A percentile compares a stretch with the other conserved stretches of the same genome.
Conservation (phyloP, 768 basidiomycete genomes). For the Trametes sanguinea region DNA sequence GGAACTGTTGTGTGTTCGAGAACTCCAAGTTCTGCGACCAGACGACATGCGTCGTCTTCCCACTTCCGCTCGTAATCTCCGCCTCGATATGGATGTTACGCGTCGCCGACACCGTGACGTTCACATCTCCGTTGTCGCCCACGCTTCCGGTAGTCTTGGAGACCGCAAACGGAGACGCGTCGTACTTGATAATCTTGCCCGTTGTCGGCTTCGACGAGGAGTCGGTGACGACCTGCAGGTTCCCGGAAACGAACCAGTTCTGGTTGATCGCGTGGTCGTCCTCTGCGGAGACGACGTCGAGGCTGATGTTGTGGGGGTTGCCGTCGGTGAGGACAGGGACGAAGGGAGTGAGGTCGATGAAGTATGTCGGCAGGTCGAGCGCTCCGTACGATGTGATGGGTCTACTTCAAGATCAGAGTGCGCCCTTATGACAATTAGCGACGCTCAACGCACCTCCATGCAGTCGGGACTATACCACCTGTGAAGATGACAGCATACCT, state of each 20-base stretch:
- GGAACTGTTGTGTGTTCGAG: slow-evolving; percentile 63
- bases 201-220: slow-evolving; percentile 63
- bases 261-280: slow-evolving; percentile 61
- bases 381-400: slow-evolving; percentile 80
- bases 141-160: slow-evolving; percentile 49
- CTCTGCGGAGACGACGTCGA: slow-evolving; percentile 76
- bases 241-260: slow-evolving; percentile 79
- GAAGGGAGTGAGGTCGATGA: slow-evolving; percentile 77
- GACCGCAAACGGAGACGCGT: slow-evolving; percentile 57
- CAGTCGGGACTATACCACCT: slow-evolving; percentile 68
- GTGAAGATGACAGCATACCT: slow-evolving; percentile 57
- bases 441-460: slow-evolving; percentile 59
- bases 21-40: slow-evolving; percentile 65
- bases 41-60: slow-evolving; percentile 52
- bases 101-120: slow-evolving; percentile 62
- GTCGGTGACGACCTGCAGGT: slow-evolving; percentile 69
- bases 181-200: slow-evolving; percentile 62
- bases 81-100: slow-evolving; percentile 62
- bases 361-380: slow-evolving; percentile 76
- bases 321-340: slow-evolving; percentile 69
- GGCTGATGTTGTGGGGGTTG: slow-evolving; percentile 65
- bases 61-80: slow-evolving; percentile 62
- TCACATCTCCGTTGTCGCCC: slow-evolving; percentile 47
- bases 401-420: slow-evolving; percentile 33
- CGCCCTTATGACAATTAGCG: neutral